Evolutionary conservation across 2,329 filamentous ascomycete species (phyloP).

Genomic region (Hyphodiscus sp.): DNA sequence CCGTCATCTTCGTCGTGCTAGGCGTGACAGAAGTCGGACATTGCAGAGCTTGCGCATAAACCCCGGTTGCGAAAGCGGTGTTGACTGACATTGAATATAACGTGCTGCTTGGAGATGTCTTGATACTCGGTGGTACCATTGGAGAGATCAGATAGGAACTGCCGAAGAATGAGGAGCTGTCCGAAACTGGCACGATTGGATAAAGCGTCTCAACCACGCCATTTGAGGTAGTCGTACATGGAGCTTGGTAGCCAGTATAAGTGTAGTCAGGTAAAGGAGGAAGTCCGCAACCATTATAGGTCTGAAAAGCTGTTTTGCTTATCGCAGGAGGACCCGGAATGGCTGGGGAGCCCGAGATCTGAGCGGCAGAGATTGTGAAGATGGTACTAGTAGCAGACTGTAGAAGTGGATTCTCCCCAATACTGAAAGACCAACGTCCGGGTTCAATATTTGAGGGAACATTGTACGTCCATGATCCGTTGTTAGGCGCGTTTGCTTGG

Average conservation of each 20-base stretch:
- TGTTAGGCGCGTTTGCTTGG: conserved; percentile 12
- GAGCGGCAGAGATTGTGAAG: conserved; percentile 6
- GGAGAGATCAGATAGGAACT: background rate
- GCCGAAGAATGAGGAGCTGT: conserved; percentile 8
- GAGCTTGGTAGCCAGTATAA: conserved; percentile 13
- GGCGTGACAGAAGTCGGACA: conserved; percentile 5
- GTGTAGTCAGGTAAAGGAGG: conserved; percentile 11
- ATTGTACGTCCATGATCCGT: conserved; percentile 13
- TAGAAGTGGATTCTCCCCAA: conserved; percentile 9
- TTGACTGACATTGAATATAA: background rate
- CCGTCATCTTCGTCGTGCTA: conserved; percentile 2
- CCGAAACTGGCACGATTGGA: conserved; percentile 8
- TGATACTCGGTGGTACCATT: background rate
- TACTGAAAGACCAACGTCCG: conserved; percentile 12
- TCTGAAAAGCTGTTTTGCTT: conserved; percentile 1
- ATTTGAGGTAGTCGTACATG: conserved; percentile 6
- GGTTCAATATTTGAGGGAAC: conserved; percentile 5
- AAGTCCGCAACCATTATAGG: conserved; percentile 11
- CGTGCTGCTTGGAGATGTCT: background rate
- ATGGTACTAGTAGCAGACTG: conserved; percentile 7
- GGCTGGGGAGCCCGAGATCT: conserved; percentile 6
- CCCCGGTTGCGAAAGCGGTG: conserved; percentile 6
- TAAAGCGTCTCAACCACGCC: conserved; percentile 8
- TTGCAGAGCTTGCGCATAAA: conserved; percentile 10
- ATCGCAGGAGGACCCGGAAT: background rate